These are phyloP conservation scores for Sesbania bispinosa DNA, from an alignment of 306 rosid species.

Conservation along the genomic window DNA sequence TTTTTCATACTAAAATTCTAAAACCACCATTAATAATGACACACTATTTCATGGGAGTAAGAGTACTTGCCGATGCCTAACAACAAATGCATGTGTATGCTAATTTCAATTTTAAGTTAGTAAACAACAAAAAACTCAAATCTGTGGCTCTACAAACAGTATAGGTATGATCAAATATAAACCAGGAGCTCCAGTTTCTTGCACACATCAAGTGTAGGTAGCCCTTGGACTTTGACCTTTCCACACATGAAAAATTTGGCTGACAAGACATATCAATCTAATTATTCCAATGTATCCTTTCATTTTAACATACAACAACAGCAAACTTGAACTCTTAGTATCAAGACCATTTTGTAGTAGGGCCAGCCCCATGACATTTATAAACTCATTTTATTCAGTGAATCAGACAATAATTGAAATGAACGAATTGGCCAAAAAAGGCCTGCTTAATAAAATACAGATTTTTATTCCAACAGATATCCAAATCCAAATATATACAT, in stretches of 20 bases:
- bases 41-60: not conserved
- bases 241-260: too few species aligned
- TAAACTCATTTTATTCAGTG: not conserved
- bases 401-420: not conserved
- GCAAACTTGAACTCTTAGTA: too few species aligned
- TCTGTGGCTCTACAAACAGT: slow-evolving; percentile 1
- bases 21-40: slow-evolving; percentile 14
- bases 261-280: too few species aligned
- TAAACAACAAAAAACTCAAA: slow-evolving; percentile 7
- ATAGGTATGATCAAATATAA: not conserved
- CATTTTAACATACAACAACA: too few species aligned
- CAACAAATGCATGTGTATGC: slow-evolving; percentile 1
- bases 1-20: slow-evolving; percentile 10
- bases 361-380: not conserved
- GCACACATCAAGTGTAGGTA: too few species aligned
- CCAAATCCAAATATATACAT: slow-evolving; percentile 18
- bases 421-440: not conserved
- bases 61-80: slow-evolving; percentile 12
- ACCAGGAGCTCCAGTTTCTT: not conserved
- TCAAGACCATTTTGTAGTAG: not conserved
- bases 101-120: slow-evolving; percentile 1
- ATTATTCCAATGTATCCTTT: too few species aligned
- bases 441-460: not conserved
- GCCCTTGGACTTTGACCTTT: too few species aligned
- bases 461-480: not conserved